Conservation (phyloP, 306 rosid species). For the Luffa aegyptiaca region DNA sequence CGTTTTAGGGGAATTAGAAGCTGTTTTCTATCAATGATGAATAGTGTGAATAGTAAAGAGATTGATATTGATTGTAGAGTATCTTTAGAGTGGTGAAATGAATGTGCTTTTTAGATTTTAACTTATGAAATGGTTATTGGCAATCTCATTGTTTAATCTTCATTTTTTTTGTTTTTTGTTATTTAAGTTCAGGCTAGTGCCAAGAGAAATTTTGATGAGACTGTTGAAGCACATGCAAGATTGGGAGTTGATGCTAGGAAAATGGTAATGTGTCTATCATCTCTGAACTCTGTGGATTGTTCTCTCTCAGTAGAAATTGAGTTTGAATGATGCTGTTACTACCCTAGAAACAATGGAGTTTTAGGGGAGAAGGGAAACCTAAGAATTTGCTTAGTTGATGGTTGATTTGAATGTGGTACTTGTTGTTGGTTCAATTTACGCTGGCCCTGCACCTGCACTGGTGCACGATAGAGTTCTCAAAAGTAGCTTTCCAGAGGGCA, state of each 20-base stretch:
- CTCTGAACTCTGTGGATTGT: not conserved
- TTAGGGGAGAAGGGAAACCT: not conserved
- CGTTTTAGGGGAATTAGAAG: not conserved
- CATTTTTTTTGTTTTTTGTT: not conserved
- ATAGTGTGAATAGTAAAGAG: conserved; percentile 24
- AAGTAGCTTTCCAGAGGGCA: not conserved
- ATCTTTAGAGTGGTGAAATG: not conserved
- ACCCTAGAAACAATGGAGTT: not conserved
- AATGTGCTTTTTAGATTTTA: not conserved
- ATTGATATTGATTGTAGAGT: too few species aligned
- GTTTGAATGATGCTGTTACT: not conserved
- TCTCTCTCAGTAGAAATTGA: not conserved
- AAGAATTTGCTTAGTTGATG: not conserved
- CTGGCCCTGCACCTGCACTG: not conserved
- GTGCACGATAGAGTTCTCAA: not conserved
- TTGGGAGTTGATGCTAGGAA: conserved; percentile 83
- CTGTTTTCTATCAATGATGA: not conserved
- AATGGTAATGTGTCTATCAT: conserved; percentile 41
- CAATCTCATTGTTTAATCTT: not conserved
- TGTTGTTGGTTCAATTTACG: not conserved
- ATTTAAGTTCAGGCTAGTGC: conserved; percentile 54
- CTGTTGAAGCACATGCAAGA: conserved; percentile 81
- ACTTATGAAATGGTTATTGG: not conserved
- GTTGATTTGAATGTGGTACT: not conserved
- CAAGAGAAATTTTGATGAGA: conserved; percentile 72